Percentiles rank a stretch among this genome's conserved stretches.
Conservation (phyloP, 306 rosid genomes). For the Castanopsis chinensis region DNA sequence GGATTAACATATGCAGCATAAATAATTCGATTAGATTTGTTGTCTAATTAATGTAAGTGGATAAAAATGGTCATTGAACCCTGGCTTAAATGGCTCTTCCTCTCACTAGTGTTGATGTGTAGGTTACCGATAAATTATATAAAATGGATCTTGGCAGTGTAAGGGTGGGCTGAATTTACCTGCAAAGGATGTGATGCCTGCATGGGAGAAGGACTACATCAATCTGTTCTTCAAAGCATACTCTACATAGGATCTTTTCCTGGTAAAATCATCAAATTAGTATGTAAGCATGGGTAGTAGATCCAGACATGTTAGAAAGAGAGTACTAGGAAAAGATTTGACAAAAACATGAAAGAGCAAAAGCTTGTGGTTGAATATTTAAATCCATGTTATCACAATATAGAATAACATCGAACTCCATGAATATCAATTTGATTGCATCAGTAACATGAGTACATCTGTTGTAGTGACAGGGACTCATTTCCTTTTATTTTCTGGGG, state of each 20-base stretch:
- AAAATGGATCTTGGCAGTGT: not conserved
- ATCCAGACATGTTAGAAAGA: not conserved
- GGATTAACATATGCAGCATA: no score
- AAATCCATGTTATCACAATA: not conserved
- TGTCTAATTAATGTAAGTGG: no score
- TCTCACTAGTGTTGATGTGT: no score
- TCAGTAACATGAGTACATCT: not conserved
- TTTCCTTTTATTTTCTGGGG: not conserved
- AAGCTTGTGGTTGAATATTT: constrained; percentile 4
- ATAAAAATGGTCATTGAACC: no score
- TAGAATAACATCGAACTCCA: constrained; percentile 1
- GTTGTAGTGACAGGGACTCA: not conserved
- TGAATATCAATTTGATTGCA: not conserved
- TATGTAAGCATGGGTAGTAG: constrained; percentile 10
- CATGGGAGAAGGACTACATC: constrained; percentile 81
- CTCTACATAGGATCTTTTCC: constrained; percentile 89
- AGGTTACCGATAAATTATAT: not conserved
- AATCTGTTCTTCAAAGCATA: constrained; percentile 86
- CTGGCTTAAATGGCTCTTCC: no score
- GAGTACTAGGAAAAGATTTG: not conserved
- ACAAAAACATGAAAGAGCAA: not conserved
- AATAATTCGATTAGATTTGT: no score
- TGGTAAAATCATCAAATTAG: constrained; percentile 32
- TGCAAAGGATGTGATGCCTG: constrained; percentile 85
- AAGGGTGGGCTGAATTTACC: constrained; percentile 35